Percentiles rank a stretch among this genome's conserved stretches.
Evolutionary conservation across 345 rosid genomes (phyloP).

Genomic region (Camelina sativa): DNA sequence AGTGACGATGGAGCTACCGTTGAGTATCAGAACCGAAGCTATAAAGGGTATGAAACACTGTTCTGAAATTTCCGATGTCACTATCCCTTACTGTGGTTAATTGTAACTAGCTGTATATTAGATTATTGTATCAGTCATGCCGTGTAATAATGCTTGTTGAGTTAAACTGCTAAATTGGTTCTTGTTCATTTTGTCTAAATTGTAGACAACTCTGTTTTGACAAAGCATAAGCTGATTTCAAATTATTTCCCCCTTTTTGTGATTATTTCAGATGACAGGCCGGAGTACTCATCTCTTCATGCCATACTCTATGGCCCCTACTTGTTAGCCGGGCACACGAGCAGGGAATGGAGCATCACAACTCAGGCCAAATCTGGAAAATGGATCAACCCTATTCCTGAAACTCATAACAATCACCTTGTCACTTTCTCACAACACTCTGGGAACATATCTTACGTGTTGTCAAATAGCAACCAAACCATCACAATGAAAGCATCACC

Average conservation of each 20-base stretch:
- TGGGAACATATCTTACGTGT: constrained; percentile 52
- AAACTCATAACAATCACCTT: constrained; percentile 54
- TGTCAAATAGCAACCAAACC: constrained; percentile 64
- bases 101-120: constrained; percentile 5
- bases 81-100: neutral
- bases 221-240: neutral
- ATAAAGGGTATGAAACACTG: constrained; percentile 60
- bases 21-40: constrained; percentile 64
- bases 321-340: constrained; percentile 72
- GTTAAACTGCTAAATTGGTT: neutral
- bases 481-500: constrained; percentile 66
- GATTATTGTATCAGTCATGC: neutral
- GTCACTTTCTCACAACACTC: constrained; percentile 67
- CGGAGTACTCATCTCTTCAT: constrained; percentile 67
- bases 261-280: constrained; percentile 67
- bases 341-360: constrained; percentile 71
- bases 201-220: constrained; percentile 30
- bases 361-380: constrained; percentile 51
- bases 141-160: neutral
- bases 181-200: neutral
- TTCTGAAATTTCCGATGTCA: neutral
- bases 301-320: constrained; percentile 93
- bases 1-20: constrained; percentile 64
- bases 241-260: neutral
- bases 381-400: constrained; percentile 68